Percentiles rank a stretch among this genome's conserved stretches.
phyloP scores from a whole-genome alignment of 148 eudicot genomes.

The Fagopyrum homotropicum region DNA sequence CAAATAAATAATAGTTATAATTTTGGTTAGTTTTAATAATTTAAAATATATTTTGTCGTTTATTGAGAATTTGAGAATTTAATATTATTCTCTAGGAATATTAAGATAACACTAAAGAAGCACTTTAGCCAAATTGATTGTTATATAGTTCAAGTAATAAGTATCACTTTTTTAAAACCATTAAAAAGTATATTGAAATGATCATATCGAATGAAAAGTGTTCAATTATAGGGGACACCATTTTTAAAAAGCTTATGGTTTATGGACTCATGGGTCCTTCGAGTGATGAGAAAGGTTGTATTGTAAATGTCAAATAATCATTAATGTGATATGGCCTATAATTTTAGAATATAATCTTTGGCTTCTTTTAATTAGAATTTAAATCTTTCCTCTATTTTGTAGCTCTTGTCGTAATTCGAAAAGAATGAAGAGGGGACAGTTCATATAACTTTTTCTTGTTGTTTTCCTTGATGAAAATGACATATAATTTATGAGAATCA shows the following conservation, averaged over 20 bases:
- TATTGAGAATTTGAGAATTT: not conserved
- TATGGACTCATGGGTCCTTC: not conserved
- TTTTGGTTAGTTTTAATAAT: not conserved
- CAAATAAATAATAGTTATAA: not conserved
- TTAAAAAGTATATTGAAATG: not conserved
- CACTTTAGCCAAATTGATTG: not conserved
- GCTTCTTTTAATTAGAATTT: not conserved
- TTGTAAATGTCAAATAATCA: slow-evolving; percentile 7
- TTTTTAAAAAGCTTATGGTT: not conserved
- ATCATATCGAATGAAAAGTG: not conserved
- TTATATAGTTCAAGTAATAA: not conserved
- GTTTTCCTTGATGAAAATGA: not conserved
- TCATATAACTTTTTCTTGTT: not conserved
- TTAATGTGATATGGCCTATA: slow-evolving; percentile 7
- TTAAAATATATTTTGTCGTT: not conserved
- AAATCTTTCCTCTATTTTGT: not conserved
- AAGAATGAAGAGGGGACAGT: not conserved
- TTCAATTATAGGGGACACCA: slow-evolving; percentile 5
- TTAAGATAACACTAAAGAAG: slow-evolving; percentile 5
- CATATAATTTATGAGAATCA: not conserved
- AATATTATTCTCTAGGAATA: not conserved
- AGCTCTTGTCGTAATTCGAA: not conserved
- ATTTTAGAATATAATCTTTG: not conserved
- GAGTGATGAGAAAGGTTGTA: not conserved
- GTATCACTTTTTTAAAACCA: not conserved